Conservation (phyloP, 768 basidiomycete species). For the Russula sp. region DNA sequence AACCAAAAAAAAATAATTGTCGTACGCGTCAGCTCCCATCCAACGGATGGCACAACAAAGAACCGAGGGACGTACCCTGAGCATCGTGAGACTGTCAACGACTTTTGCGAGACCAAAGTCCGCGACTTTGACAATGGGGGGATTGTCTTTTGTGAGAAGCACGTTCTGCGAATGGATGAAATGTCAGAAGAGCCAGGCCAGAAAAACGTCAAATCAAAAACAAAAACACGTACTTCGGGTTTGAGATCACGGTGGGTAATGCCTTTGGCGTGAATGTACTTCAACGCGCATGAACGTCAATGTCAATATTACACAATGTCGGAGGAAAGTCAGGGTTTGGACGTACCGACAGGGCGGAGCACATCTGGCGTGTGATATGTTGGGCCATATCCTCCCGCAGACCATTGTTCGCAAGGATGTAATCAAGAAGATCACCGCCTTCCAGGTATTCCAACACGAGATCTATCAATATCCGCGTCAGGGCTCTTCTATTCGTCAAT, state of each 20-base stretch:
- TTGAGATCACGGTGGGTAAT: conserved; percentile 93
- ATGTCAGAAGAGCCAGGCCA: neutral
- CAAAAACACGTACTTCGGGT: conserved; percentile 51
- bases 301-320: neutral
- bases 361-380: conserved; percentile 76
- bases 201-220: neutral
- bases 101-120: conserved; percentile 96
- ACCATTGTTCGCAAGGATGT: conserved; percentile 55
- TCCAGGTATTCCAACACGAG: conserved; percentile 79
- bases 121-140: conserved; percentile 79
- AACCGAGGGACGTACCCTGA: conserved; percentile 44
- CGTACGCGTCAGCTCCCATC: neutral
- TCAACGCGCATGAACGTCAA: neutral
- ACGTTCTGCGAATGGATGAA: conserved; percentile 50
- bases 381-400: conserved; percentile 50
- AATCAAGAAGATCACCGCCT: conserved; percentile 85
- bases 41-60: neutral
- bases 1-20: neutral
- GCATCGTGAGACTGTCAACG: conserved; percentile 70
- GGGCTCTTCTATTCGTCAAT: neutral
- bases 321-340: neutral
- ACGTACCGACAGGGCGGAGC: conserved; percentile 65
- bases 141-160: conserved; percentile 62
- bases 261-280: conserved; percentile 65
- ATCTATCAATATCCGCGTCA: conserved; percentile 33